phyloP scores from a whole-genome alignment of 2,329 filamentous ascomycete genomes.

The Diplodia sapinea region DNA sequence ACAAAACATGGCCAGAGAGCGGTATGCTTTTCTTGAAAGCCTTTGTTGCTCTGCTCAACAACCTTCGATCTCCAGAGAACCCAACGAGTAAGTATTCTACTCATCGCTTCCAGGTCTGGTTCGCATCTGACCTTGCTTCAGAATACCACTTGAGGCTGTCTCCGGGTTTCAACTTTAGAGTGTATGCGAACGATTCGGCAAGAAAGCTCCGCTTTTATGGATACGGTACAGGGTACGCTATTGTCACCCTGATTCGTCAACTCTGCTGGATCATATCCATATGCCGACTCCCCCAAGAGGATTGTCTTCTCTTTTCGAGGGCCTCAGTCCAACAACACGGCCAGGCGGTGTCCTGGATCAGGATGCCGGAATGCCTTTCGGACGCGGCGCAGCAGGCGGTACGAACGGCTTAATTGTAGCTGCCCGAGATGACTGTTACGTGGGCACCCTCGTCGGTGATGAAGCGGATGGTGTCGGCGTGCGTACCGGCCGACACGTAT shows the following conservation, averaged over 20 bases:
- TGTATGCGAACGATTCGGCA: background rate
- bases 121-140: background rate
- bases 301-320: background rate
- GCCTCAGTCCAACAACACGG: background rate
- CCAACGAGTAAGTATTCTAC: background rate
- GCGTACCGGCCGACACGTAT: too few species aligned
- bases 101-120: too few species aligned
- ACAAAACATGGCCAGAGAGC: background rate
- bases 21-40: background rate
- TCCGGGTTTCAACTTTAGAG: background rate
- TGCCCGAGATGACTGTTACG: too few species aligned
- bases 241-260: background rate
- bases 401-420: too few species aligned
- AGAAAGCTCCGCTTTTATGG: background rate
- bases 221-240: background rate
- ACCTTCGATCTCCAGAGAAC: too few species aligned
- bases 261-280: background rate
- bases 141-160: background rate
- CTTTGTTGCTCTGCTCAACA: background rate
- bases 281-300: background rate
- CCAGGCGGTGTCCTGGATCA: too few species aligned
- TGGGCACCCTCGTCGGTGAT: too few species aligned
- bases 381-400: too few species aligned
- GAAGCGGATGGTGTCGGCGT: too few species aligned
- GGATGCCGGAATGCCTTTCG: too few species aligned